Percentiles rank a stretch among this genome's conserved stretches.
Evolutionary conservation across 176 grass and related monocot species (phyloP).

Genomic region (Elymus sibiricus): DNA sequence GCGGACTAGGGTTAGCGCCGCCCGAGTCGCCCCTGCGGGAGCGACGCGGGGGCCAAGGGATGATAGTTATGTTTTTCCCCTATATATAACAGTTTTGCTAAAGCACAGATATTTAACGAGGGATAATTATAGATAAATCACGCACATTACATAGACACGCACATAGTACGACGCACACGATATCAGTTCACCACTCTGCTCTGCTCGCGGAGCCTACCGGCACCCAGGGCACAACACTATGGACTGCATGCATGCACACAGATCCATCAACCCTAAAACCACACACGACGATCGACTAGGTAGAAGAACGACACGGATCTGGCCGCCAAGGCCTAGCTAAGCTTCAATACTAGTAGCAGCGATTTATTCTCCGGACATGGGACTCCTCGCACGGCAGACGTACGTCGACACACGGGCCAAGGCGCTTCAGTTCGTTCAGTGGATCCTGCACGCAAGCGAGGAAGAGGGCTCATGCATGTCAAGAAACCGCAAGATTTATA

Average conservation of each 20-base stretch:
- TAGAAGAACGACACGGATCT: not conserved
- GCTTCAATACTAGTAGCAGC: not conserved
- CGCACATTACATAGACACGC: not conserved
- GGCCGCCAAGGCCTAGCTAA: not conserved
- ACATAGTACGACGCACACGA: not conserved
- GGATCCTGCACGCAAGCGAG: slow-evolving; percentile 24
- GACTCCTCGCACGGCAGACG: not conserved
- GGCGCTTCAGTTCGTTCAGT: not conserved
- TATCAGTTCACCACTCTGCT: not conserved
- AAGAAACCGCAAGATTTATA: not conserved
- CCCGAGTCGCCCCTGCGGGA: too few species aligned
- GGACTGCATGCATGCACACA: not conserved
- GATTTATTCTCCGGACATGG: slow-evolving; percentile 12
- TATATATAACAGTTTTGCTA: too few species aligned
- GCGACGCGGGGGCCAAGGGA: too few species aligned
- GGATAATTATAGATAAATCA: not conserved
- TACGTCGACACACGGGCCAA: not conserved
- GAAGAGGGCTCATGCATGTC: not conserved
- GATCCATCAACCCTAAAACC: not conserved
- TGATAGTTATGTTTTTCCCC: too few species aligned
- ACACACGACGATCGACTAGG: slow-evolving; percentile 1
- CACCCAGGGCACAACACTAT: not conserved
- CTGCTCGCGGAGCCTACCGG: not conserved
- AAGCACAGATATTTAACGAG: not conserved
- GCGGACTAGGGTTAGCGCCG: too few species aligned